A percentile compares a stretch with the other conserved stretches of the same genome.
phyloP scores from a whole-genome alignment of 305 asterid genomes.

The Ajuga reptans region DNA sequence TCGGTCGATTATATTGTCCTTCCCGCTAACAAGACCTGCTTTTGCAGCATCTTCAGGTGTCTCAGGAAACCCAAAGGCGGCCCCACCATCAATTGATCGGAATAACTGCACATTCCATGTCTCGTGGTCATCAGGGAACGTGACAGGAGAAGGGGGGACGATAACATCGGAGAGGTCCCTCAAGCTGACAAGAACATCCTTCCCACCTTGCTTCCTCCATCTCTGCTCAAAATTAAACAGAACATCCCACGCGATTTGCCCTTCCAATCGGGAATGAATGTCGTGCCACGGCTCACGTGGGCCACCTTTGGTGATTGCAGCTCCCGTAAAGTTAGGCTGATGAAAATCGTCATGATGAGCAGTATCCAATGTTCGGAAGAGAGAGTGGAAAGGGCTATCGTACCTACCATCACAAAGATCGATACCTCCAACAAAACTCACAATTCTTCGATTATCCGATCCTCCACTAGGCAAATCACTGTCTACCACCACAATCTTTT shows the following conservation, averaged over 20 bases:
- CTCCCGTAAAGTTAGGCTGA: constrained; percentile 74
- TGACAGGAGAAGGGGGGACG: constrained; percentile 71
- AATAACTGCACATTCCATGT: constrained; percentile 85
- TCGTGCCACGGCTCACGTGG: constrained; percentile 98
- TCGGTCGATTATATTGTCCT: constrained; percentile 71
- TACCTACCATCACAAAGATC: constrained; percentile 92
- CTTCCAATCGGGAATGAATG: constrained; percentile 75
- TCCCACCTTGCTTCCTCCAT: constrained; percentile 89
- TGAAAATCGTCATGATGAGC: constrained; percentile 90
- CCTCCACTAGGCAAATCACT: constrained; percentile 56
- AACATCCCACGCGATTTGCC: constrained; percentile 90
- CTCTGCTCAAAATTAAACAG: constrained; percentile 82
- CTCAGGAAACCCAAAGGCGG: constrained; percentile 84
- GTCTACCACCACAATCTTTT: constrained; percentile 76
- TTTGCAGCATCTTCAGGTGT: constrained; percentile 67
- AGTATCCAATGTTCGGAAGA: constrained; percentile 76
- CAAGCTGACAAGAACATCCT: constrained; percentile 48
- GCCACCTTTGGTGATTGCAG: constrained; percentile 67
- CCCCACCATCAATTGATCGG: constrained; percentile 87
- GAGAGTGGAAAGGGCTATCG: constrained; percentile 80
- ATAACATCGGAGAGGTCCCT: constrained; percentile 56
- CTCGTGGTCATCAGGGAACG: constrained; percentile 62
- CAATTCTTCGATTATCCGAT: constrained; percentile 46
- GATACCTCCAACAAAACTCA: constrained; percentile 86
- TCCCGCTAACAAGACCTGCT: constrained; percentile 78